Conservation (phyloP, 352 stramenopile species). For the Globisporangium sylvaticum region DNA sequence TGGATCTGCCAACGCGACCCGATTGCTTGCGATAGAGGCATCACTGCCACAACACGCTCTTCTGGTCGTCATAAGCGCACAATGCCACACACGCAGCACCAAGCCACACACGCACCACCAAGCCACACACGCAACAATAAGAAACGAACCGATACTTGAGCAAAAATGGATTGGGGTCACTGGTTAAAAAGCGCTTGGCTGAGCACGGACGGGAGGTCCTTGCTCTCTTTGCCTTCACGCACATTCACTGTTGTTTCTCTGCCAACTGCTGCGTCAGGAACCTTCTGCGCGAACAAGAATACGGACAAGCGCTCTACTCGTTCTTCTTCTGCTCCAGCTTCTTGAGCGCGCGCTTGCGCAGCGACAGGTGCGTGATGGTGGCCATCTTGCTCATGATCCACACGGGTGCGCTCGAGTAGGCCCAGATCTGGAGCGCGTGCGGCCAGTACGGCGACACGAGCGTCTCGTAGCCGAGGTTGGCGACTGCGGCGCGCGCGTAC, state of each 20-base stretch:
- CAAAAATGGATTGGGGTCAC: background rate
- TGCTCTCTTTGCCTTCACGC: background rate
- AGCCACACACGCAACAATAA: background rate
- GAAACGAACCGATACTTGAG: background rate
- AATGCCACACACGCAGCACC: too few species aligned
- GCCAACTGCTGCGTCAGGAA: background rate
- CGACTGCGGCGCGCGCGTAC: conserved; percentile 91
- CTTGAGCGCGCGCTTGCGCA: conserved; percentile 85
- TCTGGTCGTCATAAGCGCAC: too few species aligned
- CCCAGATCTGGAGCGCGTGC: conserved; percentile 94
- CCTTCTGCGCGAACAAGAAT: background rate
- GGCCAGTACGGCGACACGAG: conserved; percentile 94
- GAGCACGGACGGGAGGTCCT: background rate
- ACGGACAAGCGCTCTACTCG: conserved; percentile 31
- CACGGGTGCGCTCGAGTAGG: conserved; percentile 88
- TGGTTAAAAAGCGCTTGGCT: background rate
- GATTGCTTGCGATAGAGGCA: too few species aligned
- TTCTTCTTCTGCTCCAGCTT: conserved; percentile 87
- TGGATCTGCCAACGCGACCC: too few species aligned
- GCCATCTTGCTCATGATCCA: conserved; percentile 78
- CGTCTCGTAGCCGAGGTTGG: conserved; percentile 91
- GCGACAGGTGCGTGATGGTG: conserved; percentile 72
- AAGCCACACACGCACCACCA: too few species aligned
- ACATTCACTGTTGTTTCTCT: background rate
- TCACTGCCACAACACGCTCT: too few species aligned